Evolutionary conservation across 163 green algal species (phyloP), one percentile per base, ranked within the genome.

Genomic region (Volvox carteri): DNA sequence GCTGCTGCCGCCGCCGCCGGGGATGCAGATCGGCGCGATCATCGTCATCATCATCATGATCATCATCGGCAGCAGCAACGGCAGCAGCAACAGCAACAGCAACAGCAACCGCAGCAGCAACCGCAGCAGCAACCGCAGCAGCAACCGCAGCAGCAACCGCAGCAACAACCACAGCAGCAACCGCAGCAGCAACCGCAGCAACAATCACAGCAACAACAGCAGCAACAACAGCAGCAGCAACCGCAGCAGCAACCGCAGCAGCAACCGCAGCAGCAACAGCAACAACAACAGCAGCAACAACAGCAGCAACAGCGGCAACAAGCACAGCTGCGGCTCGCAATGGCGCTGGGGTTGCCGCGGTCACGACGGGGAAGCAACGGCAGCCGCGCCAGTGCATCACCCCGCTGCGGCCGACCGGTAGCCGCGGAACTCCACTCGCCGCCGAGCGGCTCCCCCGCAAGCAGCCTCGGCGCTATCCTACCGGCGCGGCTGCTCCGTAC

Each of bases 281-380:
- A 56, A 37, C 33, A 52, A 33, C 9, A 74, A 23, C 35, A 42
- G 35, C 18, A 41, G 52, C 50, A 4, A 25, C 77, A 74, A 52
- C 77, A 74, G 50, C 52, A n/a, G 54, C 52, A 54, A 37, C 77
- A 65, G 77, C 52, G 39, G 19, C 52, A 73, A 35, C 77, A n/a
- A 0, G 9, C 75, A 11, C 48, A 68, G 48, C 48, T 54, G 48
- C 48, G 30, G 11, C 16, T 84, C 11, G 12, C n/a, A 0, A 2
- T 50, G 75, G 8, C 37, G 48, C 52, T 74, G 4, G 35, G 52
- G 3, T 9, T 35, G 6, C 35, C 52, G 21, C 77, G 77, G 35
- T 11, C 52, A 7, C 77, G 77, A 8, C 52, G 77, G 37, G 52
- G 77, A 50, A 85, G 77, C 77, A 85, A 85, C 77, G 77, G 77